Conservation (phyloP, 2,329 filamentous ascomycete genomes). For the Alternaria longipes region DNA sequence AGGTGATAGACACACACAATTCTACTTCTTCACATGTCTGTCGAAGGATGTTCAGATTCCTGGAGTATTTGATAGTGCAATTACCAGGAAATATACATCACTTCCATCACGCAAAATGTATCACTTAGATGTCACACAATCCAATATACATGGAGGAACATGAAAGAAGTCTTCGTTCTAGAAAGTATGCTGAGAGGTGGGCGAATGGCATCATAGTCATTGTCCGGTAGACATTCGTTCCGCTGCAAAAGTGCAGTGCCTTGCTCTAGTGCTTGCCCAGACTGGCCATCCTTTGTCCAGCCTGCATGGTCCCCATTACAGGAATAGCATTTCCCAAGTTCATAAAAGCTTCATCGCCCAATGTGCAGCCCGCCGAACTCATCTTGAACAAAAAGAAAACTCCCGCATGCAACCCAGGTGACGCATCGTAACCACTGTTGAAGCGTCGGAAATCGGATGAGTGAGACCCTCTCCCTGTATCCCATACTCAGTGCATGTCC, state of each 20-base stretch:
- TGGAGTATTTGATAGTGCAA: not conserved
- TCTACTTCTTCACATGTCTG: no score
- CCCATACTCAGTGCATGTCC: constrained; percentile 33
- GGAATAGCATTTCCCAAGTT: constrained; percentile 9
- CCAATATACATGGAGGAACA: not conserved
- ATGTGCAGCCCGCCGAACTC: constrained; percentile 37
- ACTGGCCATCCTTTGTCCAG: constrained; percentile 23
- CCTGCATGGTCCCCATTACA: constrained; percentile 18
- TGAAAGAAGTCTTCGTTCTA: constrained; percentile 11
- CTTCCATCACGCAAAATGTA: not conserved
- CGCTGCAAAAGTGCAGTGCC: constrained; percentile 16
- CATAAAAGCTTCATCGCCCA: constrained; percentile 24
- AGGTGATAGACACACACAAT: not conserved
- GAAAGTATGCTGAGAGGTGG: constrained; percentile 29
- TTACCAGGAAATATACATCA: not conserved
- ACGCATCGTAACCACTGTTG: constrained; percentile 41
- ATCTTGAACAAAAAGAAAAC: constrained; percentile 42
- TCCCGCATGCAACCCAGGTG: constrained; percentile 49
- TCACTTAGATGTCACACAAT: not conserved
- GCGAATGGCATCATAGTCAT: constrained; percentile 36
- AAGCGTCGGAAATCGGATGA: constrained; percentile 31
- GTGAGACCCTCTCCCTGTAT: constrained; percentile 41
- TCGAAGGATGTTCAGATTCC: no score
- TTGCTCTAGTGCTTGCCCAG: constrained; percentile 34
- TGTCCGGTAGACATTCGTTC: constrained; percentile 27